Base-by-base conservation (phyloP, 192 early-diverging fungal genomes). In the Dissophora globulifera region DNA sequence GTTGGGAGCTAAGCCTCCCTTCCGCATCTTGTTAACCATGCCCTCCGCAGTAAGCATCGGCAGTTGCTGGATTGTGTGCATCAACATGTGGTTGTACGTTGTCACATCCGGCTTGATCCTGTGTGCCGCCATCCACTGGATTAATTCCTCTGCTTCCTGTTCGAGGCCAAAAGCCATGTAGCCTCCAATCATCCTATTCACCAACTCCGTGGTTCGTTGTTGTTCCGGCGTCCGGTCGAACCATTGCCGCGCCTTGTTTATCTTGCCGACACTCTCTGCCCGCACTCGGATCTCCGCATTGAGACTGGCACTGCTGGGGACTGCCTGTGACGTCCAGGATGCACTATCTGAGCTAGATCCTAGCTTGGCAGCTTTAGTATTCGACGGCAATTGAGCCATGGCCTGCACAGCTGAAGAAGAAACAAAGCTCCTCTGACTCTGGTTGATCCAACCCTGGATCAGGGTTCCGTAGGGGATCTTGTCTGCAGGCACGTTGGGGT, bases 71-170 rank as follows among this genome's bases (percentile, higher is more conserved):
- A 66, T 22, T 2, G 57, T 75, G 42, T 75, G 55, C 9, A 42
- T 57, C 43, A 75, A n/a, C 13, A 75, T 75, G 45, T 75, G 62
- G 57, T 75, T 75, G 27, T 75, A 75, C 2, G 71, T 75, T 0
- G 16, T 22, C 9, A 66, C 71, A 23, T 75, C 40, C 7, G 71
- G 71, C 33, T 53, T 66, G 57, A 75, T 60, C 58, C 55, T 65
- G 20, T 30, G 27, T 13, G 52, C 23, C 2, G 71, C 71, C 71
- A 75, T 65, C 71, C 55, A 66, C 29, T 66, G 62, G 26, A 75
- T 58, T 41, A 75, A 2, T 1, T 19, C 50, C 25, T 75, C 71
- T 12, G 62, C 65, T 29, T 75, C 71, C 16, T 66, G 55, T 7
- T 75, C 71, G 4, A 75, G 50, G 12, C 62, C 71, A 22, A 75